These are phyloP conservation scores for Pisolithus marmoratus DNA, from an alignment of 768 basidiomycete genomes.

Conservation along the genomic window DNA sequence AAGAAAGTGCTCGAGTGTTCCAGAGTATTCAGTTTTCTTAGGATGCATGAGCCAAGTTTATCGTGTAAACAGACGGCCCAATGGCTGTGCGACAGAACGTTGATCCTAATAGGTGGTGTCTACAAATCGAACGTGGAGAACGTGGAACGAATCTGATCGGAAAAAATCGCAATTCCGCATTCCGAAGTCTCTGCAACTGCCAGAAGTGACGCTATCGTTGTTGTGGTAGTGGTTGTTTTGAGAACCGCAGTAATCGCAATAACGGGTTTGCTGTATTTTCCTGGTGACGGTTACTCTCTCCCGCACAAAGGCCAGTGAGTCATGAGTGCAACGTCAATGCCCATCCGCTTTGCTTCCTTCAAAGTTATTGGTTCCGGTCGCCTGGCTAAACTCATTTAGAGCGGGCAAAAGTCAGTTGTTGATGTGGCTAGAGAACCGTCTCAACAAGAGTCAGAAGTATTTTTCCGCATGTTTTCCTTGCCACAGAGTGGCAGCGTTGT, in stretches of 20 bases:
- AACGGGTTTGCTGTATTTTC: no score
- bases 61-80: slow-evolving; percentile 71
- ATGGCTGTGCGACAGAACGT: slow-evolving; percentile 71
- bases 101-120: slow-evolving; percentile 91
- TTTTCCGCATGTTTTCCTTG: no score
- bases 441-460: background rate
- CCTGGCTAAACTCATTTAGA: slow-evolving; percentile 18
- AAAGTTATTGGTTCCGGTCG: slow-evolving; percentile 7
- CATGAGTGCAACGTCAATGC: slow-evolving; percentile 4
- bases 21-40: background rate
- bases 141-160: no score
- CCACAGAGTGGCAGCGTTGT: background rate
- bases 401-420: slow-evolving; percentile 25
- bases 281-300: background rate
- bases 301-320: slow-evolving; percentile 1
- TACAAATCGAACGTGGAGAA: no score
- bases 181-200: no score
- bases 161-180: no score
- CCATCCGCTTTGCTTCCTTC: slow-evolving; percentile 3
- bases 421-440: slow-evolving; percentile 13
- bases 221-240: no score
- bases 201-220: no score
- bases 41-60: slow-evolving; percentile 42
- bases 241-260: no score
- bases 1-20: slow-evolving; percentile 65